These are phyloP conservation scores for Komagataella ulmi DNA, from an alignment of 805 yeast species.

Conservation along the genomic window DNA sequence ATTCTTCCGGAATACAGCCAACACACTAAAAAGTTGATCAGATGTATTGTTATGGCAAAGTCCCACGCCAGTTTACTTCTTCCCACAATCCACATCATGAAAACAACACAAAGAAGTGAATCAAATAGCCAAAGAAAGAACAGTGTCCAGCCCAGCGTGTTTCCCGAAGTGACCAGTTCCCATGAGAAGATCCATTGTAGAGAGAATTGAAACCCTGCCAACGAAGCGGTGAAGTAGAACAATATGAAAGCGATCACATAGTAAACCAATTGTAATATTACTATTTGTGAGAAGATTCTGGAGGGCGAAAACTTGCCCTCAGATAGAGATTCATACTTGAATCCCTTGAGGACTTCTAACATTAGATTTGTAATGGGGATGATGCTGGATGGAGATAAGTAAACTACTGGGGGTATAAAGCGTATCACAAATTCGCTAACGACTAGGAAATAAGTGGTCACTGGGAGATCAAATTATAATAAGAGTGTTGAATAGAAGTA, in stretches of 20 bases:
- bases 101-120: constrained; percentile 69
- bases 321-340: background rate
- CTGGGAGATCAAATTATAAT: background rate
- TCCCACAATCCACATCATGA: constrained; percentile 80
- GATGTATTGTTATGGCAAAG: constrained; percentile 88
- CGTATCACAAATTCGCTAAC: background rate
- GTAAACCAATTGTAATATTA: constrained; percentile 66
- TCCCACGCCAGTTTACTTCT: constrained; percentile 93
- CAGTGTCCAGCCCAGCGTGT: constrained; percentile 69
- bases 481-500: too few relatives aligned
- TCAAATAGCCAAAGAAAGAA: constrained; percentile 72
- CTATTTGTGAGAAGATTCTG: constrained; percentile 55
- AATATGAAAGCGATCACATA: constrained; percentile 59
- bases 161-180: constrained; percentile 59
- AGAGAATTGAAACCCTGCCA: constrained; percentile 60
- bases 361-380: background rate
- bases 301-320: constrained; percentile 28
- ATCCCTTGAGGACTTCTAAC: background rate
- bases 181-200: constrained; percentile 71
- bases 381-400: background rate
- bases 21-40: constrained; percentile 58
- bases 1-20: constrained; percentile 52
- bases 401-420: background rate
- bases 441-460: background rate
- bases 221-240: constrained; percentile 48